Conservation (phyloP, 345 rosid genomes). For the Clausena lansium region DNA sequence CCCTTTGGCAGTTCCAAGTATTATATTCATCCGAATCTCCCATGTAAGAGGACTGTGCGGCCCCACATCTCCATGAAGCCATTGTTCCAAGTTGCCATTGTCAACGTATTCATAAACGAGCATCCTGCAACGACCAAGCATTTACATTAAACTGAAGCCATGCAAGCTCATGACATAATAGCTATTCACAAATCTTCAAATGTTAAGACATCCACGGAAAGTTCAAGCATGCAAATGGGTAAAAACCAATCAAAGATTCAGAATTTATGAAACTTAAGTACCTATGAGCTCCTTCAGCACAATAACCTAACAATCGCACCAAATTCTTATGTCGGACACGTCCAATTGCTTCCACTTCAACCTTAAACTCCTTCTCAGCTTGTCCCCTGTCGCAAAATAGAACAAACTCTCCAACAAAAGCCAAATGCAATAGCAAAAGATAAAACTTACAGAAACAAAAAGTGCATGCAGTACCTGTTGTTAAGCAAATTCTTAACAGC, state of each 20-base stretch:
- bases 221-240: slow-evolving; percentile 3
- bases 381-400: slow-evolving; percentile 56
- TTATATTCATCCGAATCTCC: slow-evolving; percentile 79
- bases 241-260: slow-evolving; percentile 4
- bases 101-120: slow-evolving; percentile 87
- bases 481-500: slow-evolving; percentile 92
- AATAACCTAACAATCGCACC: slow-evolving; percentile 92
- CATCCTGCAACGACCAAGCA: slow-evolving; percentile 45
- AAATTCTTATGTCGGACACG: slow-evolving; percentile 93
- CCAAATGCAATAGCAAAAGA: slow-evolving; percentile 14
- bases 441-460: not conserved
- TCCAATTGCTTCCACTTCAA: slow-evolving; percentile 97
- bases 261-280: slow-evolving; percentile 16
- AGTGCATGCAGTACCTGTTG: slow-evolving; percentile 46
- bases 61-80: slow-evolving; percentile 89
- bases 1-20: slow-evolving; percentile 87
- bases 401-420: not conserved
- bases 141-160: not conserved
- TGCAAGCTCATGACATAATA: not conserved
- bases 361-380: slow-evolving; percentile 96
- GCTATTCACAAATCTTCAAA: not conserved
- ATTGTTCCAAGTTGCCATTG: slow-evolving; percentile 89
- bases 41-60: slow-evolving; percentile 79
- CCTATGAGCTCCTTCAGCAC: slow-evolving; percentile 98
- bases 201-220: slow-evolving; percentile 1